Evolutionary conservation across 176 grass and related monocot genomes (phyloP), one percentile per base, ranked within the genome.

Genomic region (Typha latifolia): DNA sequence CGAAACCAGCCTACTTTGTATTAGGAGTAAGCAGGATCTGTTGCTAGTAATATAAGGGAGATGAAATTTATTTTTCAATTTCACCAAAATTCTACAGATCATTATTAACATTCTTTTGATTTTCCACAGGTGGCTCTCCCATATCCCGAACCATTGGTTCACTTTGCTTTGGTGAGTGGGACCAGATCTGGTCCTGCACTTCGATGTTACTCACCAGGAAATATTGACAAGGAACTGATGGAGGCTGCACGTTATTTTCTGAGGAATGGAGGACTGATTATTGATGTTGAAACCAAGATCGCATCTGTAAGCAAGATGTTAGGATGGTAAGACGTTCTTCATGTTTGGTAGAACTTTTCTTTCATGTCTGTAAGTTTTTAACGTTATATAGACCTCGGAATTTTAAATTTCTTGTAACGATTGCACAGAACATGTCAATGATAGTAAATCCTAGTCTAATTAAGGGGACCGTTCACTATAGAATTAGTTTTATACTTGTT

Each of bases 81-180:
- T 51, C 15, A 16, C 5, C 31, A 51, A 65, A 29, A 5, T 64
- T 65, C 48, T 20, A 26, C 48, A 48, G 12, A 61, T n/a, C 48
- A 11, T 80, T 66, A 23, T 47, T 29, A 20, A 55, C 64, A 29
- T 29, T 29, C 5, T 79, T 67, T 1, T 61, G 74, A 70, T 64
- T 80, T 80, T 16, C 85, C 66, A 22, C 71, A 96, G 92, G 92
- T 91, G 57, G 77, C 80, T 10, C 77, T 96, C 47, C 81, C 85
- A 67, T 84, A 96, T 70, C 74, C 78, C 69, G 92, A 96, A 84
- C 88, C 92, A 64, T 74, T 96, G 66, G 82, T 89, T 85, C 92
- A 96, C 82, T 96, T 96, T 86, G 84, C 92, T 63, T 84, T 96
- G 85, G 88, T 96, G 65, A 86, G 56, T 84, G 88, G 92, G 16